Evolutionary conservation across 1,284 basidiomycete species (phyloP), one percentile per base, ranked within the genome.

Genomic region (Flammula alnicola): DNA sequence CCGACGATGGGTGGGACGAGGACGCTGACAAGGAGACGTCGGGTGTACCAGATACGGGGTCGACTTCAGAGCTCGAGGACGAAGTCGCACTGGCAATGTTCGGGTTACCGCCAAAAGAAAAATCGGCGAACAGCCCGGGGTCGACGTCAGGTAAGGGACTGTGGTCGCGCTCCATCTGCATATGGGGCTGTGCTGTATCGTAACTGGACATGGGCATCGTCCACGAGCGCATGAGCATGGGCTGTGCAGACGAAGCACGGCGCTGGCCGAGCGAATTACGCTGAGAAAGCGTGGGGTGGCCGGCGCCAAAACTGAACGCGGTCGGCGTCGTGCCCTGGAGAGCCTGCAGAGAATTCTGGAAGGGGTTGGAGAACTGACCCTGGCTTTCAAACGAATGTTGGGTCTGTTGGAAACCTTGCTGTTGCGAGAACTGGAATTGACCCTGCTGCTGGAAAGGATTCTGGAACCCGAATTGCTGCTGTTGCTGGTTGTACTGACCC

Each of bases 191-290:
- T n/a, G n/a, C n/a, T n/a, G n/a, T n/a, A 22, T 38, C 36, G 19
- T 32, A 11, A 4, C 5, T 5, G 42, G 22, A 17, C n/a, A 25
- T n/a, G 31, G 69, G 63, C 61, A 66, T 53, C 35, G 65, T 64
- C 67, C 69, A 70, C 10, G 64, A 62, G 9, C 67, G 63, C 47
- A 62, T 51, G 44, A 63, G 56, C 40, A 61, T 57, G 2, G 55
- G 32, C 42, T 55, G 54, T 11, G 51, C 52, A 22, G 32, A 33
- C n/a, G 41, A 41, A n/a, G 53, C 42, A 1, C 49, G 30, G 1
- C 49, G 17, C 51, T 54, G 2, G 57, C 67, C 44, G 71, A 72
- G 43, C 69, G 76, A 12, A 72, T 77, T 5, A 75, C 70, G 29
- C 73, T 73, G 47, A 72, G 74, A 37, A 20, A 33, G 49, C 8